Evolutionary conservation across 768 basidiomycete species (phyloP), one percentile per base, ranked within the genome.

Genomic region (Antrodiella citrinella): DNA sequence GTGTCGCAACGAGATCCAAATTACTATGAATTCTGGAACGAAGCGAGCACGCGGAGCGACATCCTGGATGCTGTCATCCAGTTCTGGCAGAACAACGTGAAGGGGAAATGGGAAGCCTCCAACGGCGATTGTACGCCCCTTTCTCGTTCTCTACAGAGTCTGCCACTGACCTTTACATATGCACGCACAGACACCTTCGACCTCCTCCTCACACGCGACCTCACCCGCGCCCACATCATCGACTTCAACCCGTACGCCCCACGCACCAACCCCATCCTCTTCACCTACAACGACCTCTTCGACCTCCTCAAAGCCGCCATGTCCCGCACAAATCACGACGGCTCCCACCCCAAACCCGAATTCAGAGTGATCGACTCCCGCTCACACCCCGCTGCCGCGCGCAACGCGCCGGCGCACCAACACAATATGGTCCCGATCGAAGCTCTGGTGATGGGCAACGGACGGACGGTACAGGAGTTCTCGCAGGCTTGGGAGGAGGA

Each of bases 361-460:
- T 63, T 87, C 23, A 75, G 77, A 39, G 79, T 86, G 35, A 83
- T 95, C 48, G 82, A 91, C 59, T 90, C 87, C 0, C 74, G 72
- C 2, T 65, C 75, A 4, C 91, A 95, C 63, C 88, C 88, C 0
- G 74, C 74, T 1, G 83, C 81, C 0, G 69, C 69, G 13, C 71
- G 75, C 26, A 88, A 82, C 54, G 78, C 82, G 1, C 94, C 94
- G 2, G 69, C 75, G 1, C 71, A 88, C 61, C 85, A 86, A 56
- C 88, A 89, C 64, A 95, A 92, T 59, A 94, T 92, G 84, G 73
- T 94, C 25, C 95, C 94, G 7, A 75, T 91, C 44, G 94, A 98
- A 59, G 89, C 87, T 3, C 67, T 95, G n/a, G 76, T 72, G 45
- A 64, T 96, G 59, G 84, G 91, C 57, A 76, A 75, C 45, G 94